These are phyloP conservation scores for Sanghuangporus sanghuang DNA, from an alignment of 1,284 basidiomycete genomes.

Conservation along the genomic window DNA sequence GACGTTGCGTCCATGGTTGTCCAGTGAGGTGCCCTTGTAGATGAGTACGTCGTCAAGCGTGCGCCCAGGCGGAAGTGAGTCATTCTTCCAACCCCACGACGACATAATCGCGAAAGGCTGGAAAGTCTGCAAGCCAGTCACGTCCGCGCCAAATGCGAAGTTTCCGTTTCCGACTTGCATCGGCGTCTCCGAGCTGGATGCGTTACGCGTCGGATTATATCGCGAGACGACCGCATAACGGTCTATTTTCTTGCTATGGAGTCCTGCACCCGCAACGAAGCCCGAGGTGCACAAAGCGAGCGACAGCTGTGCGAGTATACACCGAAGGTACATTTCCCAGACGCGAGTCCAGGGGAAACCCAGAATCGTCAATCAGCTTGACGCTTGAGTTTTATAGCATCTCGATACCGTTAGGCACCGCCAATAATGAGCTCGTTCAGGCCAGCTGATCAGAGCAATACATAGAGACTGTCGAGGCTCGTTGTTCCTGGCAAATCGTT, in stretches of 20 bases:
- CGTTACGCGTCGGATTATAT: constrained; percentile 49
- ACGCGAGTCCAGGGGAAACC: not conserved
- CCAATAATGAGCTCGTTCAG: not conserved
- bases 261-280: not conserved
- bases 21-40: constrained; percentile 46
- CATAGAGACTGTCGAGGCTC: not conserved
- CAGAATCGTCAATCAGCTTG: not conserved
- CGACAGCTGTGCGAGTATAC: not conserved
- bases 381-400: not conserved
- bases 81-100: constrained; percentile 61
- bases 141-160: constrained; percentile 56
- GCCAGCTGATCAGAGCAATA: not conserved
- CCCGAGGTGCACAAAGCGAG: not conserved
- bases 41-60: constrained; percentile 40
- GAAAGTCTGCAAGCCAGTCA: constrained; percentile 55
- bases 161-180: constrained; percentile 60
- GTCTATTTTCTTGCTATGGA: constrained; percentile 26
- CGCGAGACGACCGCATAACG: constrained; percentile 40
- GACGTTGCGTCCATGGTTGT: constrained; percentile 44
- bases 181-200: constrained; percentile 43
- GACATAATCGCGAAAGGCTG: constrained; percentile 51
- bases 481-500: not conserved
- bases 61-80: constrained; percentile 41
- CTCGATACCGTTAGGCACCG: no score
- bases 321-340: not conserved